phyloP scores from a whole-genome alignment of 805 yeast species.

The Myxozyma vanderwaltii region DNA sequence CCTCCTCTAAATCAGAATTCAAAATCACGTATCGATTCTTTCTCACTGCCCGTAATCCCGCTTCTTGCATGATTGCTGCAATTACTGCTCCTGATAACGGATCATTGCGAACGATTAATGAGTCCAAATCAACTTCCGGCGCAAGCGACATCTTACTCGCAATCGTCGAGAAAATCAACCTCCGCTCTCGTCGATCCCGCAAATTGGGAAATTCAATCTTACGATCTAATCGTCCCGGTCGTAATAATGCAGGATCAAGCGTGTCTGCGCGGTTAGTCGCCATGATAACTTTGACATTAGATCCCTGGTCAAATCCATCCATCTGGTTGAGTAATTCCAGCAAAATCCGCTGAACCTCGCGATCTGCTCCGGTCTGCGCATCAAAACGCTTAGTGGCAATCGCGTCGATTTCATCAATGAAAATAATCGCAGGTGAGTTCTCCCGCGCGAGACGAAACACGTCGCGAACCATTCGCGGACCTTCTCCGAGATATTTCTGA shows the following conservation, averaged over 20 bases:
- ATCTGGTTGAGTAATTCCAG: conserved; percentile 95
- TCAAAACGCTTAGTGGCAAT: conserved; percentile 98
- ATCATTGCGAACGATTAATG: conserved; percentile 91
- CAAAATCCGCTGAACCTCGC: conserved; percentile 97
- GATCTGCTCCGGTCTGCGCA: conserved; percentile 99
- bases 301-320: conserved; percentile 98
- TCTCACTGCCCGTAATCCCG: conserved; percentile 97
- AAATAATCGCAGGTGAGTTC: conserved; percentile 94
- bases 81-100: conserved; percentile 94
- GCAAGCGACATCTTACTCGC: conserved; percentile 98
- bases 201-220: conserved; percentile 96
- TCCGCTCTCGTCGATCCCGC: conserved; percentile 96
- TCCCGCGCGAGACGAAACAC: conserved; percentile 97
- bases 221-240: conserved; percentile 98
- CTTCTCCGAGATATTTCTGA: conserved; percentile 97
- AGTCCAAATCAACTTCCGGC: conserved; percentile 95
- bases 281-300: conserved; percentile 94
- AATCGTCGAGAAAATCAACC: conserved; percentile 91
- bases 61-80: conserved; percentile 99
- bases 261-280: conserved; percentile 99
- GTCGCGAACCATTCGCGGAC: conserved; percentile 99
- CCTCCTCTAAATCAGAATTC: conserved; percentile 96
- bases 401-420: conserved; percentile 98
- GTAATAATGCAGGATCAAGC: conserved; percentile 93
- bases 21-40: conserved; percentile 95